These are phyloP conservation scores for Magnaporthiopsis rhizophila DNA, from an alignment of 2,329 filamentous ascomycete species.

Conservation along the genomic window DNA sequence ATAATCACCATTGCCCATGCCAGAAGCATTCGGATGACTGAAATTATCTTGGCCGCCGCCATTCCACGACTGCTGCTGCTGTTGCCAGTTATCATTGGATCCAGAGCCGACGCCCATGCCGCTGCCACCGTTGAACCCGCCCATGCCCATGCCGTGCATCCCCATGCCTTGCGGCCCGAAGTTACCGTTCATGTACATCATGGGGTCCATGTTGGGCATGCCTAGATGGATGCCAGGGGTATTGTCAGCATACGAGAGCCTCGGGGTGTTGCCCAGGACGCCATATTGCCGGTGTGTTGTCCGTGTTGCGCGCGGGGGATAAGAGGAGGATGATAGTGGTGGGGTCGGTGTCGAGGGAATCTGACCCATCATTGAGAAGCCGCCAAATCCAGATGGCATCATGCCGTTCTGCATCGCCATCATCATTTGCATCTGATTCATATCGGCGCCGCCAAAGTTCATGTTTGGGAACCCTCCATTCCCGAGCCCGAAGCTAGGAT, in stretches of 20 bases:
- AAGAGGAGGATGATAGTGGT: background rate
- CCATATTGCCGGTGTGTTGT: background rate
- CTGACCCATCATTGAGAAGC: slow-evolving; percentile 83
- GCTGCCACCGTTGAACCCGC: slow-evolving; percentile 57
- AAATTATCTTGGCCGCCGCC: slow-evolving; percentile 74
- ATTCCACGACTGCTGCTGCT: slow-evolving; percentile 68
- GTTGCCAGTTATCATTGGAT: slow-evolving; percentile 67
- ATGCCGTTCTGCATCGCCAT: slow-evolving; percentile 68
- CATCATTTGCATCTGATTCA: slow-evolving; percentile 75
- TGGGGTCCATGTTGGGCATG: slow-evolving; percentile 78
- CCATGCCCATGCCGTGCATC: slow-evolving; percentile 60
- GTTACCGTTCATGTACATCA: slow-evolving; percentile 73
- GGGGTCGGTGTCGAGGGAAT: slow-evolving; percentile 15
- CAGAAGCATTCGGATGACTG: slow-evolving; percentile 76
- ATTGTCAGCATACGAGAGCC: background rate
- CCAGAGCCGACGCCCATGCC: slow-evolving; percentile 41
- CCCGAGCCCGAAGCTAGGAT: slow-evolving; percentile 23
- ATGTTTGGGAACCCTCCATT: slow-evolving; percentile 48
- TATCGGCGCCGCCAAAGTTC: slow-evolving; percentile 56
- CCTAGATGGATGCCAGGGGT: slow-evolving; percentile 32
- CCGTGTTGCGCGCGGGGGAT: background rate
- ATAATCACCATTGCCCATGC: slow-evolving; percentile 74
- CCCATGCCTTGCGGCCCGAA: slow-evolving; percentile 69
- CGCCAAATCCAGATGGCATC: slow-evolving; percentile 41
- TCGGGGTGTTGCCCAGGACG: background rate